phyloP scores from a whole-genome alignment of 2,329 filamentous ascomycete species.

The Hyphodiscus sp. region DNA sequence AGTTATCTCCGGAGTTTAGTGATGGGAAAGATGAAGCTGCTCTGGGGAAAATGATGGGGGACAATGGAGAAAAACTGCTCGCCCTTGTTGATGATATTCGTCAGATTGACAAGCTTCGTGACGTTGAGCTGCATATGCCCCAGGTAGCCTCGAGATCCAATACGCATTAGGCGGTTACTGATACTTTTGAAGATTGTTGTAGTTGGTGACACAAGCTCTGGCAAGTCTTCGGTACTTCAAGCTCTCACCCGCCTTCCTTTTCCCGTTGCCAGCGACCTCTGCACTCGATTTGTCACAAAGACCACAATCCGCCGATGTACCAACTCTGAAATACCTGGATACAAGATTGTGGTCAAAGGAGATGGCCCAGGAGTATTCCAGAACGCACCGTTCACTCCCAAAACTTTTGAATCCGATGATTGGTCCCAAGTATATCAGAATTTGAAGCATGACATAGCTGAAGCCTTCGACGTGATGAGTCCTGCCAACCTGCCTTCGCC shows the following conservation, averaged over 20 bases:
- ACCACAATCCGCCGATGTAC: conserved; percentile 7
- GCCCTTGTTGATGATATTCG: conserved; percentile 7
- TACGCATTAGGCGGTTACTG: no score
- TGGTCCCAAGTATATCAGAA: conserved; percentile 7
- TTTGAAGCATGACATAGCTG: conserved; percentile 5
- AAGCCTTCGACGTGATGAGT: conserved; percentile 7
- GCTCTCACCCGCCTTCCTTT: conserved; percentile 9
- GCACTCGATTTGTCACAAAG: conserved; percentile 9
- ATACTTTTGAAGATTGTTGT: conserved; percentile 2
- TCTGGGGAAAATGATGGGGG: conserved; percentile 10
- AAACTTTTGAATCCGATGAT: conserved; percentile 6
- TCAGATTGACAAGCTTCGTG: conserved; percentile 7
- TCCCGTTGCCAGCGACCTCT: conserved; percentile 5
- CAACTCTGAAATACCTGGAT: conserved; percentile 4
- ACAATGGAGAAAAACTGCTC: conserved; percentile 10
- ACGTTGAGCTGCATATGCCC: conserved; percentile 8
- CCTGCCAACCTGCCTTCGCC: not conserved
- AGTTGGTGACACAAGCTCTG: conserved; percentile 6
- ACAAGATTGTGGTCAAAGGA: conserved; percentile 9
- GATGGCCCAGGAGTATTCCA: conserved; percentile 1
- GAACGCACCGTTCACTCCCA: conserved; percentile 2
- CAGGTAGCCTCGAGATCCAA: not conserved
- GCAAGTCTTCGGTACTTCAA: conserved; percentile 10
- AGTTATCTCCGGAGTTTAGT: conserved; percentile 5
- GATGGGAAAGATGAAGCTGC: conserved; percentile 4